Evolutionary conservation across 73 alveolate genomes (phyloP).

Genomic region (Tetrahymena thermophila): DNA sequence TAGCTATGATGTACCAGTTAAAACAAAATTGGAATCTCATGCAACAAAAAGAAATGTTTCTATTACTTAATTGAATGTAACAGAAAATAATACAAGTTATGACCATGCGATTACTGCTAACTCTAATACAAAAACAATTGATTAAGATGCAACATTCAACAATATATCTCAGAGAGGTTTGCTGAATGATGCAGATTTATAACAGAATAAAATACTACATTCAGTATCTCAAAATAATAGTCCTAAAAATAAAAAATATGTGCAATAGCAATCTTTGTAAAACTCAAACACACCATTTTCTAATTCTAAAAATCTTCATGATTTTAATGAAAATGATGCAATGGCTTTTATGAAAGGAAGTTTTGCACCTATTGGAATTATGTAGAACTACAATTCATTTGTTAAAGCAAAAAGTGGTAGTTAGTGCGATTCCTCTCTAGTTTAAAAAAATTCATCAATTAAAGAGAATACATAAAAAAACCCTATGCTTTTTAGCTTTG

Average conservation of each 20-base stretch:
- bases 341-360: background rate
- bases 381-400: background rate
- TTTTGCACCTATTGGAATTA: background rate
- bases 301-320: background rate
- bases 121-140: background rate
- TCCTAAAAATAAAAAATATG: background rate
- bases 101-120: background rate
- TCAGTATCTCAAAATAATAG: background rate
- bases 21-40: background rate
- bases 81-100: background rate
- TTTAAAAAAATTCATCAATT: background rate
- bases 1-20: background rate
- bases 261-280: background rate
- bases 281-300: background rate
- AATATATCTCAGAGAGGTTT: background rate
- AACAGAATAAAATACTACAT: background rate
- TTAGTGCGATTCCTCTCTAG: background rate
- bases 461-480: background rate
- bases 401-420: background rate
- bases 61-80: background rate
- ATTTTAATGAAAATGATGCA: background rate
- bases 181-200: background rate
- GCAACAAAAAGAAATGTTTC: background rate
- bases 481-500: background rate
- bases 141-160: background rate